Evolutionary conservation across 345 rosid species (phyloP).

Genomic region (Eucalyptus polybractea): DNA sequence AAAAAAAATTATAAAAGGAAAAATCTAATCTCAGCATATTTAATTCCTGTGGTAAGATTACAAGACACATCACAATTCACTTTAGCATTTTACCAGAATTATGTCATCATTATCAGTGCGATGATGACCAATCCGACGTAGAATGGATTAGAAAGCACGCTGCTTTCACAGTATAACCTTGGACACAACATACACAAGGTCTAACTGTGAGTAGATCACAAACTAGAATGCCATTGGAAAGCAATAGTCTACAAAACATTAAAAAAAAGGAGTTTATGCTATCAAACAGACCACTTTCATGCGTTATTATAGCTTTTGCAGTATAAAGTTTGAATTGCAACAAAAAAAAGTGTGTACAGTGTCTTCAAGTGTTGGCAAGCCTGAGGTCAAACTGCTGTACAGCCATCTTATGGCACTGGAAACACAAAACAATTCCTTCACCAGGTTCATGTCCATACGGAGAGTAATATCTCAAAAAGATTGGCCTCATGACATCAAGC

Average conservation of each 20-base stretch:
- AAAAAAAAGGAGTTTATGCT: not conserved
- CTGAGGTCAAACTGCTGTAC: slow-evolving; percentile 60
- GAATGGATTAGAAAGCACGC: not conserved
- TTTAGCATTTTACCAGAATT: not conserved
- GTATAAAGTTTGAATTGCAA: not conserved
- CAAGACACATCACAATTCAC: not conserved
- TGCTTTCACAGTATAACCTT: not conserved
- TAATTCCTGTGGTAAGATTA: not conserved
- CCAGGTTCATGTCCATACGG: slow-evolving; percentile 83
- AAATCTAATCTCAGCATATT: not conserved
- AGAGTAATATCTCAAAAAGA: slow-evolving; percentile 91
- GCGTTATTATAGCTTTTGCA: not conserved
- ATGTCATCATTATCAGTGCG: not conserved
- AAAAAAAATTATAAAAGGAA: not conserved
- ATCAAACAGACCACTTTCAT: not conserved
- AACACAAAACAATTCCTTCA: slow-evolving; percentile 35
- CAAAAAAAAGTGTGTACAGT: slow-evolving; percentile 49
- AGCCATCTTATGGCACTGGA: slow-evolving; percentile 33
- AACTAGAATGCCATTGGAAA: not conserved
- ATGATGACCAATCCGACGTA: not conserved
- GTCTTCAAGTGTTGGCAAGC: slow-evolving; percentile 79
- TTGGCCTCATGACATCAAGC: slow-evolving; percentile 96
- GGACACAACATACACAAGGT: not conserved
- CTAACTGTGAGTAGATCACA: not conserved
- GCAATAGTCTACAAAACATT: not conserved